Evolutionary conservation across 345 rosid genomes (phyloP).

Genomic region (Eucalyptus regnans): DNA sequence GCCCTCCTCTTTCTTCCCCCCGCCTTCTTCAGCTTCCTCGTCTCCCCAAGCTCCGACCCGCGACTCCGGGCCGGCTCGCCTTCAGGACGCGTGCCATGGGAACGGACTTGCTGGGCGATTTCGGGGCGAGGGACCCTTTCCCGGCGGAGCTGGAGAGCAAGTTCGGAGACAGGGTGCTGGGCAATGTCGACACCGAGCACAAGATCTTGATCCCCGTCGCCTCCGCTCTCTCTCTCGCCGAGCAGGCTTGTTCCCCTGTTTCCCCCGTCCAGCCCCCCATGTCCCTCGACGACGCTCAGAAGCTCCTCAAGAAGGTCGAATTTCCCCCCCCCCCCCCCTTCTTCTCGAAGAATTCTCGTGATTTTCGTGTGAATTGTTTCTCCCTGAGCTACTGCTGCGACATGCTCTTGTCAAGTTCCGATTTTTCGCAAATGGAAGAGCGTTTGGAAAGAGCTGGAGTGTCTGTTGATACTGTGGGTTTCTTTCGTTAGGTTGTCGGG

Average conservation of each 20-base stretch:
- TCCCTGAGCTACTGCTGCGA: neutral
- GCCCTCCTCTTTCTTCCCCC: neutral
- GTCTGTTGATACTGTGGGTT: neutral
- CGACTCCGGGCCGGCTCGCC: neutral
- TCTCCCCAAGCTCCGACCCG: neutral
- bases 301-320: slow-evolving; percentile 58
- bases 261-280: slow-evolving; percentile 60
- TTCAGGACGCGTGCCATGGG: slow-evolving; percentile 13
- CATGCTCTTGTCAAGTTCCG: neutral
- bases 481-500: slow-evolving; percentile 49
- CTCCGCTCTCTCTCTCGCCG: slow-evolving; percentile 67
- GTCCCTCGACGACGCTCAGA: slow-evolving; percentile 45
- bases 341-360: neutral
- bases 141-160: slow-evolving; percentile 72
- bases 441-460: neutral
- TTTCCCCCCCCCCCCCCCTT: accelerated
- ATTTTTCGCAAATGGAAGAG: neutral
- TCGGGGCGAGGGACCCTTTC: slow-evolving; percentile 68
- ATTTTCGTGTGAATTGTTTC: neutral
- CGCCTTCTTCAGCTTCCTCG: neutral
- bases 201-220: slow-evolving; percentile 74
- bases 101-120: slow-evolving; percentile 37
- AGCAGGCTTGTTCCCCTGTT: slow-evolving; percentile 46
- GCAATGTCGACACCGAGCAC: slow-evolving; percentile 55
- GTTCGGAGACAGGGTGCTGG: slow-evolving; percentile 79